Conservation (phyloP, 352 stramenopile genomes). For the Globisporangium nagaii region DNA sequence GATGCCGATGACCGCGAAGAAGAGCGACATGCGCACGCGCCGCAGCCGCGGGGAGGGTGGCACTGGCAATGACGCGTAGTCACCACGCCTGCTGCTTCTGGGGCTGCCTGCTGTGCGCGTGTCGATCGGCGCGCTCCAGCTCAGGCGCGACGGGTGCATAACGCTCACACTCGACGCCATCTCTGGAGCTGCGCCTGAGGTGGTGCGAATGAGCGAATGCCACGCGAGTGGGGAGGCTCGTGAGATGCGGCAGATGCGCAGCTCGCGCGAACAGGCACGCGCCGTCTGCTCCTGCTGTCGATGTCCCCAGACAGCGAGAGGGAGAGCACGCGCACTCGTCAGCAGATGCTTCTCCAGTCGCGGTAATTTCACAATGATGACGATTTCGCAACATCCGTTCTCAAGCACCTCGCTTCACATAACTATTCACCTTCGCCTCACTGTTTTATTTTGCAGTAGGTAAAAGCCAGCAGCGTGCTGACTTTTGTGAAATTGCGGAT, state of each 20-base stretch:
- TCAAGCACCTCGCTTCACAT: too few relatives aligned
- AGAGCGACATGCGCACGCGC: constrained; percentile 1
- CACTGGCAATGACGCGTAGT: constrained; percentile 10
- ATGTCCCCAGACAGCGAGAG: too few relatives aligned
- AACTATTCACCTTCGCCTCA: too few relatives aligned
- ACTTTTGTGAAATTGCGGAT: neutral
- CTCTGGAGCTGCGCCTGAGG: too few relatives aligned
- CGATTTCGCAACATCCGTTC: too few relatives aligned
- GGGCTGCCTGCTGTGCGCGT: neutral
- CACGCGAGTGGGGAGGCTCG: neutral
- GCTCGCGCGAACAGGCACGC: too few relatives aligned
- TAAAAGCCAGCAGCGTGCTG: neutral
- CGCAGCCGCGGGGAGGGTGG: neutral
- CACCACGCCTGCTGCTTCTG: neutral
- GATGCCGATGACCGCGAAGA: constrained; percentile 13
- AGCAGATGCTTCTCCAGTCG: too few relatives aligned
- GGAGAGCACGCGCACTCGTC: too few relatives aligned
- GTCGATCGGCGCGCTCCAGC: neutral
- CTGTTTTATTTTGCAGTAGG: too few relatives aligned
- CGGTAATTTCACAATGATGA: too few relatives aligned
- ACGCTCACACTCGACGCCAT: neutral
- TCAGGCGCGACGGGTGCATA: constrained; percentile 3
- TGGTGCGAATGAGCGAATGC: neutral
- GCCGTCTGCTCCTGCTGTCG: too few relatives aligned
- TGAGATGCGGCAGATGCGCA: too few relatives aligned